Evolutionary conservation across 306 rosid species (phyloP).

Genomic region (Albizia julibrissin): DNA sequence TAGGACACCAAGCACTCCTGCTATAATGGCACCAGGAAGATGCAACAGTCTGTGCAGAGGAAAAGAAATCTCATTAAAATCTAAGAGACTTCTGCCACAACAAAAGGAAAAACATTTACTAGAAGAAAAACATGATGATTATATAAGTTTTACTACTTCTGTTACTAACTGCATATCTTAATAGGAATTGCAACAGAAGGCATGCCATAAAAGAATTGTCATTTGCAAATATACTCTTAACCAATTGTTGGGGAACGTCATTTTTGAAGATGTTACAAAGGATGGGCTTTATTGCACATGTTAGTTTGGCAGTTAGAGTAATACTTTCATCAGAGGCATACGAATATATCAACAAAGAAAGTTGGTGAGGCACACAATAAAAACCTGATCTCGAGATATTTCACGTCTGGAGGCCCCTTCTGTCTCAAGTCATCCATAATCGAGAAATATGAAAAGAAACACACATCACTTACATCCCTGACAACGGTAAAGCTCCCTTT

Average conservation of each 20-base stretch:
- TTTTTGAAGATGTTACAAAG: too few species aligned
- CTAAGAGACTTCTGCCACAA: conserved; percentile 14
- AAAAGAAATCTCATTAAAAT: conserved; percentile 7
- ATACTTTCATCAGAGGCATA: conserved; percentile 19
- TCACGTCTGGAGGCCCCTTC: conserved; percentile 55
- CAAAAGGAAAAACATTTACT: conserved; percentile 17
- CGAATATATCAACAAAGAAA: conserved; percentile 16
- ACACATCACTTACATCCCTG: conserved; percentile 75
- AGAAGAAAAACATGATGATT: background rate
- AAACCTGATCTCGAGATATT: conserved; percentile 86
- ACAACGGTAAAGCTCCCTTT: conserved; percentile 62
- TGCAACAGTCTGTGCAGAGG: conserved; percentile 70
- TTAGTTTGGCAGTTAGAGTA: background rate
- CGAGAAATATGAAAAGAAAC: conserved; percentile 75
- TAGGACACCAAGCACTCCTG: conserved; percentile 62
- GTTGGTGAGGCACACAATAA: background rate
- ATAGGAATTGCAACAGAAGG: too few species aligned
- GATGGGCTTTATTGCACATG: too few species aligned
- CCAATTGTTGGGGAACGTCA: too few species aligned
- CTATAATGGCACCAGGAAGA: conserved; percentile 79
- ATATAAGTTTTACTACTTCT: background rate
- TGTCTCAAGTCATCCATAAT: conserved; percentile 69
- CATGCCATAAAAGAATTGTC: too few species aligned
- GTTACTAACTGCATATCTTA: too few species aligned
- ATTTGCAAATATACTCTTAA: too few species aligned